These are phyloP conservation scores for Psilocybe cubensis DNA, from an alignment of 768 basidiomycete species.

Conservation along the genomic window DNA sequence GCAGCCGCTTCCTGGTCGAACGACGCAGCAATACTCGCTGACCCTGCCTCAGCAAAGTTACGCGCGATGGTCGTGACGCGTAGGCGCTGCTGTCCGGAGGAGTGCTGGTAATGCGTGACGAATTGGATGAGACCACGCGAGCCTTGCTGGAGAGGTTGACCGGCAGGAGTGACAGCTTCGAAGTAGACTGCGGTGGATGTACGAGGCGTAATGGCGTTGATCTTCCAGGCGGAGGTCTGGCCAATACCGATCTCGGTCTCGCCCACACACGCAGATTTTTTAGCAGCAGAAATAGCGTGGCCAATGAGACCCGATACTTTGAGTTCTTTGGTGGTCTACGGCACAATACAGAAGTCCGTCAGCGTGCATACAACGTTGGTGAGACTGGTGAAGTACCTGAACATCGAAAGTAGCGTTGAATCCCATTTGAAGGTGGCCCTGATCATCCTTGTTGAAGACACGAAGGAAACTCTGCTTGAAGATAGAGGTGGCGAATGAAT, in stretches of 20 bases:
- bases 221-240: constrained; percentile 98
- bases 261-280: constrained; percentile 95
- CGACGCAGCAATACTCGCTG: constrained; percentile 87
- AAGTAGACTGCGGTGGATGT: constrained; percentile 95
- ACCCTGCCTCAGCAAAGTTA: constrained; percentile 96
- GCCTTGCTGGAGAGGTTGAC: constrained; percentile 87
- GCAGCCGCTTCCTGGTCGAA: constrained; percentile 99
- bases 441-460: constrained; percentile 90
- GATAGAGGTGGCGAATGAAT: constrained; percentile 96
- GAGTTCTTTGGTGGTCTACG: constrained; percentile 97
- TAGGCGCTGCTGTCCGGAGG: constrained; percentile 90
- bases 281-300: constrained; percentile 95
- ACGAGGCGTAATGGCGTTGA: constrained; percentile 87
- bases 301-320: constrained; percentile 98
- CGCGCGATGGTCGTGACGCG: constrained; percentile 98
- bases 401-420: constrained; percentile 99
- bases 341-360: constrained; percentile 57
- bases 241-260: constrained; percentile 99
- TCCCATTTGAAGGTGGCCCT: constrained; percentile 93
- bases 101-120: constrained; percentile 98
- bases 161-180: constrained; percentile 97
- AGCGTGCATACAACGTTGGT: constrained; percentile 45
- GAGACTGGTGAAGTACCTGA: constrained; percentile 87
- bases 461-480: constrained; percentile 99
- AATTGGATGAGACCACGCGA: constrained; percentile 97